Evolutionary conservation across 768 basidiomycete species (phyloP).

Genomic region (Pisolithus orientalis): DNA sequence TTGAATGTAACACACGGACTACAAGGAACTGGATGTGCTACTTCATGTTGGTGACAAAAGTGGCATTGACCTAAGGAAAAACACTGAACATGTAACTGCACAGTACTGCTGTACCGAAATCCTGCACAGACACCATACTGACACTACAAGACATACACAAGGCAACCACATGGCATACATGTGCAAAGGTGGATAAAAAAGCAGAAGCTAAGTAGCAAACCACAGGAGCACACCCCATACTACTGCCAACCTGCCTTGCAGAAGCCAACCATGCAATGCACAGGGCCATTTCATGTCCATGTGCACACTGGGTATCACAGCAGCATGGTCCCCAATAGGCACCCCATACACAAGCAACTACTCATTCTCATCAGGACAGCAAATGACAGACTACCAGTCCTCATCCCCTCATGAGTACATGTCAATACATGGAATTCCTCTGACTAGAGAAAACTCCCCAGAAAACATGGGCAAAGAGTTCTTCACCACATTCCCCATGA

Average conservation of each 20-base stretch:
- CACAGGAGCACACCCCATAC: no score
- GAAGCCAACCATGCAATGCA: neutral
- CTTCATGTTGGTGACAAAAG: neutral
- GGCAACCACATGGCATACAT: neutral
- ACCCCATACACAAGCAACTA: neutral
- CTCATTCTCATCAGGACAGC: no score
- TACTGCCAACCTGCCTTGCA: neutral
- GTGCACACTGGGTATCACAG: no score
- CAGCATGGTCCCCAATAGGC: neutral
- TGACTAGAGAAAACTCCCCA: neutral
- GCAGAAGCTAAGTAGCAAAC: no score
- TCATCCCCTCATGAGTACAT: neutral
- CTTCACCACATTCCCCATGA: neutral
- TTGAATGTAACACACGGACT: no score
- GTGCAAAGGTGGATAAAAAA: no score
- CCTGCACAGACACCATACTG: neutral
- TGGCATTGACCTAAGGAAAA: neutral
- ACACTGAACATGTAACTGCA: no score
- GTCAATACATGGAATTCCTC: neutral
- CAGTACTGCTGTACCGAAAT: neutral
- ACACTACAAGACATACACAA: neutral
- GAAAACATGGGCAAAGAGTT: neutral
- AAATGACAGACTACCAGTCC: neutral
- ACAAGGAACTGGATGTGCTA: no score
- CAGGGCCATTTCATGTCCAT: neutral